A percentile compares a stretch with the other conserved stretches of the same genome.
These are phyloP conservation scores for Alternaria ethzedia DNA, from an alignment of 2,329 filamentous ascomycete genomes.

Conservation along the genomic window DNA sequence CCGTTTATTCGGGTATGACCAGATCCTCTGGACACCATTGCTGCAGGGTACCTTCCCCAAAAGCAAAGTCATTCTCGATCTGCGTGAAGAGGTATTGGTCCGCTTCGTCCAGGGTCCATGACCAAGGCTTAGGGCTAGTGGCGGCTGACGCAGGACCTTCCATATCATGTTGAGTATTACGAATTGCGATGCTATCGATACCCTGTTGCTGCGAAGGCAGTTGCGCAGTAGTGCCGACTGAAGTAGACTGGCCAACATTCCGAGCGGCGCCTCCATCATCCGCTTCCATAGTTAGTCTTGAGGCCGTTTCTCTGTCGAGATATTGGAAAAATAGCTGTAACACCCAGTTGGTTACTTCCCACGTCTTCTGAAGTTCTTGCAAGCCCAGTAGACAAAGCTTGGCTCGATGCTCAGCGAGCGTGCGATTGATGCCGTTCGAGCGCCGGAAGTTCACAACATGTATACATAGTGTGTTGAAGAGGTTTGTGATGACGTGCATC, in stretches of 20 bases:
- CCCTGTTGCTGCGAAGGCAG: conserved; percentile 8
- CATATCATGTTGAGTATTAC: background rate
- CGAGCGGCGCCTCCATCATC: conserved; percentile 29
- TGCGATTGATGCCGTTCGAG: conserved; percentile 47
- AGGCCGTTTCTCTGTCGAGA: conserved; percentile 54
- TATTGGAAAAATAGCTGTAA: conserved; percentile 58
- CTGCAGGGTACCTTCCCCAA: conserved; percentile 35
- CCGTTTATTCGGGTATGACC: background rate
- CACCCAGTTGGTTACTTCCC: conserved; percentile 59
- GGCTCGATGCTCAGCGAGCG: conserved; percentile 57
- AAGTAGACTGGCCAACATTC: conserved; percentile 10
- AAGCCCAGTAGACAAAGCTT: conserved; percentile 57
- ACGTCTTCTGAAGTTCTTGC: conserved; percentile 57
- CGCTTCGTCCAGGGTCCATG: conserved; percentile 37
- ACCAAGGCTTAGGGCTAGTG: conserved; percentile 28
- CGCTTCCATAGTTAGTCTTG: conserved; percentile 42
- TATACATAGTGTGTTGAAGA: conserved; percentile 58
- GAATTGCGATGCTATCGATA: background rate
- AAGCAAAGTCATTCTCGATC: conserved; percentile 41
- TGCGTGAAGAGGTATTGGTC: conserved; percentile 41
- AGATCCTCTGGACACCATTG: conserved; percentile 30
- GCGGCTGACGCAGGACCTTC: conserved; percentile 14
- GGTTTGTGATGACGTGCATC: conserved; percentile 57
- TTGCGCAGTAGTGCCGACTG: conserved; percentile 6
- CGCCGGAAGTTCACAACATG: conserved; percentile 54